phyloP scores from a whole-genome alignment of 2,329 filamentous ascomycete genomes.

The Phaeosphaeriaceae sp. region DNA sequence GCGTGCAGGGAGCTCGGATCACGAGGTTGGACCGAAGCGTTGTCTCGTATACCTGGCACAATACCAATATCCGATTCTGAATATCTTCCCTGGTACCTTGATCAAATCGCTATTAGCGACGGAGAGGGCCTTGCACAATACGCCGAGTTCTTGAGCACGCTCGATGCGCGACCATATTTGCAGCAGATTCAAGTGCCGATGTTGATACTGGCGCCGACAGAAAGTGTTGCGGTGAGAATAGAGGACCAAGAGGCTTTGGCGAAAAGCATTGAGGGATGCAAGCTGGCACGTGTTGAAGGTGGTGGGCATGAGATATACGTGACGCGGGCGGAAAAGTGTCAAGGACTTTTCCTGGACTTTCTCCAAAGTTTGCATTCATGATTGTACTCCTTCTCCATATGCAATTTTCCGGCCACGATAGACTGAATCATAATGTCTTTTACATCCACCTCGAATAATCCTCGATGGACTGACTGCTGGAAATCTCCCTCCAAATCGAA shows the following conservation, averaged over 20 bases:
- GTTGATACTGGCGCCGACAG: slow-evolving; percentile 42
- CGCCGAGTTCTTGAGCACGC: slow-evolving; percentile 40
- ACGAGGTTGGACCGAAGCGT: slow-evolving; percentile 41
- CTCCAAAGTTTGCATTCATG: slow-evolving; percentile 8
- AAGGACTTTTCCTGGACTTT: slow-evolving; percentile 48
- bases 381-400: too few relatives aligned
- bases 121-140: slow-evolving; percentile 46
- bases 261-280: slow-evolving; percentile 23
- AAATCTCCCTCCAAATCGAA: too few relatives aligned
- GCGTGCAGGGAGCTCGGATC: slow-evolving; percentile 42
- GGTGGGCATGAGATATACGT: slow-evolving; percentile 49
- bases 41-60: slow-evolving; percentile 39
- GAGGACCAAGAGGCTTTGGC: slow-evolving; percentile 36
- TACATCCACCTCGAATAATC: too few relatives aligned
- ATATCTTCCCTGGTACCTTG: slow-evolving; percentile 45
- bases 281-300: slow-evolving; percentile 36
- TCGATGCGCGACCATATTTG: slow-evolving; percentile 43
- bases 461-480: too few relatives aligned
- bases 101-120: slow-evolving; percentile 32
- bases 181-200: slow-evolving; percentile 37
- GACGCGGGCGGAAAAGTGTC: slow-evolving; percentile 35
- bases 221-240: slow-evolving; percentile 41
- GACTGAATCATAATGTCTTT: too few relatives aligned
- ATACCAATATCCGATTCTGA: slow-evolving; percentile 34
- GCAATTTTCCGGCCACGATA: too few relatives aligned